Base-by-base conservation (phyloP, 1,284 basidiomycete genomes). In the Microbotryomycetes sp. region DNA sequence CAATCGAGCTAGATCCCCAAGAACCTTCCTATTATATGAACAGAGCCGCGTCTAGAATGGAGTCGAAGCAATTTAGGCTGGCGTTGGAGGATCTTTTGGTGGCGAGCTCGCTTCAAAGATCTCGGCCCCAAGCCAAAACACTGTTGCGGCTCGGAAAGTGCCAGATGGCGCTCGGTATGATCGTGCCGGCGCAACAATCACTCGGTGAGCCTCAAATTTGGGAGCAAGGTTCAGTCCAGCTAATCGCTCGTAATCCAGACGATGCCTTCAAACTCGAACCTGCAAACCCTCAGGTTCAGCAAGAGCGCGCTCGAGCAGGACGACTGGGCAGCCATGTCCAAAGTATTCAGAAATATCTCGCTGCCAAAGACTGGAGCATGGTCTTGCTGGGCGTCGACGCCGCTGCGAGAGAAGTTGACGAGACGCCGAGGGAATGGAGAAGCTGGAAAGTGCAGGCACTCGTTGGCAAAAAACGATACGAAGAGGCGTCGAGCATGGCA, bases 1-100 rank as follows among this genome's bases (percentile, higher is more conserved):
- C 88, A n/a, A 86, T 88, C 72, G 80, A 84, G 61, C 75, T 86
- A 60, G 83, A 85, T 62, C 78, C 86, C 0, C 72, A 79, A 4
- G 86, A 91, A 71, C 83, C 88, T 2, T 81, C 86, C 0, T 91
- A 87, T 72, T 79, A 86, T 62, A 88, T 88, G 16, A 93, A 93
- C 75, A 84, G 90, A 47, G 89, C 89, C 0, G 90, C 90, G 2
- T 85, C 89, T 3, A 83, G 87, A 72, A 92, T 93, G 84, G 81
- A 84, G 0, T 73, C 88, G 57, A 89, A 89, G 72, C 81, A 81
- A 49, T 92, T 87, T 79, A 79, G 81, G 41, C 76, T 78, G 2
- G 90, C 89, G 0, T 78, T 91, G 11, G 79, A 81, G 41, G 90
- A 93, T 73, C 90, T 88, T 70, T 87, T 89, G 73, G 78, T 81